These are phyloP conservation scores for Corniculantispora saksenae DNA, from an alignment of 2,329 filamentous ascomycete species.

Conservation along the genomic window DNA sequence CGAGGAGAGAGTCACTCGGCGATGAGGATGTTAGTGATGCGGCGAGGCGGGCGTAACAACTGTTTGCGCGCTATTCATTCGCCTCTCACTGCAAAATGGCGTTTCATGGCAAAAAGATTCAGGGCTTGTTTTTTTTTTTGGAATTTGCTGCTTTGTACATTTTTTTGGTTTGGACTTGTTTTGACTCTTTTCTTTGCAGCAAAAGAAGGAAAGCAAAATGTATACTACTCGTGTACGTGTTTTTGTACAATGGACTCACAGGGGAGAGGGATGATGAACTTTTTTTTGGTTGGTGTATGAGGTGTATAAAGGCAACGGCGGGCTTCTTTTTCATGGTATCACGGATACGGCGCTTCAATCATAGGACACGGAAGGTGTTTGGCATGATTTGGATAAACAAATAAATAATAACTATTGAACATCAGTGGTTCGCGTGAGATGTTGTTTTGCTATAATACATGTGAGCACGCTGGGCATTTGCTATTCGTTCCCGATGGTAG, in stretches of 20 bases:
- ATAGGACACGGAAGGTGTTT: slow-evolving; percentile 7
- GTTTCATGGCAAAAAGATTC: slow-evolving; percentile 12
- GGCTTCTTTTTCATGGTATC: slow-evolving; percentile 5
- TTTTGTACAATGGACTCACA: slow-evolving; percentile 11
- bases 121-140: slow-evolving; percentile 10
- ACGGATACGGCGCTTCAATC: slow-evolving; percentile 14
- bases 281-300: slow-evolving; percentile 8
- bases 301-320: slow-evolving; percentile 16
- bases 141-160: slow-evolving; percentile 11
- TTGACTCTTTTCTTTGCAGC: neutral
- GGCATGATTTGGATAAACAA: slow-evolving; percentile 17
- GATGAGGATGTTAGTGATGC: neutral
- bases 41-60: neutral
- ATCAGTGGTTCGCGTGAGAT: neutral
- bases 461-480: neutral
- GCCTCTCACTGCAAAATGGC: slow-evolving; percentile 7
- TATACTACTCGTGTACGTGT: slow-evolving; percentile 12
- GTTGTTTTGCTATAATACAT: neutral
- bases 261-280: neutral
- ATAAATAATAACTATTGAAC: neutral
- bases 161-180: neutral
- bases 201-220: neutral
- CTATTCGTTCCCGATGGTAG: neutral
- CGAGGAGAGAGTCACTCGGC: neutral
- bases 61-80: neutral